Evolutionary conservation across 768 basidiomycete species (phyloP).

Genomic region (Calocybe gangraenosa): DNA sequence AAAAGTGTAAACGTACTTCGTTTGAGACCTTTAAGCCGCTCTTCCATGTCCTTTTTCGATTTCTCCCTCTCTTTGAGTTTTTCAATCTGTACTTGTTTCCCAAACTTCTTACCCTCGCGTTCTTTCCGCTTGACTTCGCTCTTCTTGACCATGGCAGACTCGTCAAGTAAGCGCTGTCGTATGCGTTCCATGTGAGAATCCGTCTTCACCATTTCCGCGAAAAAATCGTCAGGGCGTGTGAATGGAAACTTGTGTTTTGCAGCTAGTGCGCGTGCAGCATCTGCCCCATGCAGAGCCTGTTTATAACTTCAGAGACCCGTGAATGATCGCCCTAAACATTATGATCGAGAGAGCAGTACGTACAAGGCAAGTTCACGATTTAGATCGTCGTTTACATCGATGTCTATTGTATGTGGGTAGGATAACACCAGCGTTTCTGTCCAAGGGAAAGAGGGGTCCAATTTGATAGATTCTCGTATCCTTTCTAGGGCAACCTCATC

Average conservation of each 20-base stretch:
- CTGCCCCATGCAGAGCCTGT: slow-evolving; percentile 84
- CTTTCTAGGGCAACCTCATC: slow-evolving; percentile 70
- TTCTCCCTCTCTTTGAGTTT: slow-evolving; percentile 87
- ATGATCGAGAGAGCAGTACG: slow-evolving; percentile 25
- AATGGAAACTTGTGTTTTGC: slow-evolving; percentile 77
- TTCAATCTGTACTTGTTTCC: slow-evolving; percentile 95
- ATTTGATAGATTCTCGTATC: slow-evolving; percentile 72
- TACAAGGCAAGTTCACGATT: slow-evolving; percentile 96
- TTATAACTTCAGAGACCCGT: slow-evolving; percentile 67
- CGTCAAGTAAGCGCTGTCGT: slow-evolving; percentile 85
- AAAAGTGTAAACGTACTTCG: slow-evolving; percentile 57
- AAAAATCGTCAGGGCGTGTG: slow-evolving; percentile 90
- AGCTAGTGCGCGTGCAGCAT: slow-evolving; percentile 73
- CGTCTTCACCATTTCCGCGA: slow-evolving; percentile 98
- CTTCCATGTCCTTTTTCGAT: slow-evolving; percentile 90
- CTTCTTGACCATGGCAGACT: slow-evolving; percentile 83
- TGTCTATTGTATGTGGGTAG: slow-evolving; percentile 70
- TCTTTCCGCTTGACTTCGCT: slow-evolving; percentile 89
- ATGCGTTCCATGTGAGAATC: slow-evolving; percentile 98
- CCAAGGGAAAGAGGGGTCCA: slow-evolving; percentile 76
- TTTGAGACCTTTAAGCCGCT: slow-evolving; percentile 81
- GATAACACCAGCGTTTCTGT: slow-evolving; percentile 75
- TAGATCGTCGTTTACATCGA: slow-evolving; percentile 83
- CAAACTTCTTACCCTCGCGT: slow-evolving; percentile 95
- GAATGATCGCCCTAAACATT: background rate